These are phyloP conservation scores for Endogone sp. DNA, from an alignment of 192 early-diverging fungal genomes.

Conservation along the genomic window DNA sequence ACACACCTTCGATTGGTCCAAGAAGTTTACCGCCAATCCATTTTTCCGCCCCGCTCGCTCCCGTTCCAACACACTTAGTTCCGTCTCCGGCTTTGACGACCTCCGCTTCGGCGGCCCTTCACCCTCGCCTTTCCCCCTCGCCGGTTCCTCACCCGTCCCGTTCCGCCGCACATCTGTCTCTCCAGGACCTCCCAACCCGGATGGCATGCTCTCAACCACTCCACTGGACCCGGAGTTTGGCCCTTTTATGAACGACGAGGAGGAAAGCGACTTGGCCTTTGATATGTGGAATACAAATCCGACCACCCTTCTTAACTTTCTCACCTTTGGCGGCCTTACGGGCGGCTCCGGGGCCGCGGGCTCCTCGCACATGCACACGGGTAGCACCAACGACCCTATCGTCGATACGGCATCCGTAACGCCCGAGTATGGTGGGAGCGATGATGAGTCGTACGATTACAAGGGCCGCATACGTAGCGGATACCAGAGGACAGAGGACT, in stretches of 20 bases:
- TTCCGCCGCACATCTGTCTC: slow-evolving; percentile 37
- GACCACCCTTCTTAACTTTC: slow-evolving; percentile 25
- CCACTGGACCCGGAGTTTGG: slow-evolving; percentile 58
- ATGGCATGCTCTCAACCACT: slow-evolving; percentile 32
- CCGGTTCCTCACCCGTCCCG: slow-evolving; percentile 26
- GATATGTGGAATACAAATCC: slow-evolving; percentile 37
- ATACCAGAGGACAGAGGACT: slow-evolving; percentile 7
- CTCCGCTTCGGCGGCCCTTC: too few species aligned
- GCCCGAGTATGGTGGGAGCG: slow-evolving; percentile 23
- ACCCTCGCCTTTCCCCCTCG: too few species aligned
- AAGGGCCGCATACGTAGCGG: slow-evolving; percentile 25
- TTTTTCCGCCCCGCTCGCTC: too few species aligned
- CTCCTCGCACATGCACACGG: background rate
- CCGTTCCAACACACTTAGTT: too few species aligned
- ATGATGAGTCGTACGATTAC: slow-evolving; percentile 38
- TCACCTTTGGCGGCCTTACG: slow-evolving; percentile 13
- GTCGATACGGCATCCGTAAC: background rate
- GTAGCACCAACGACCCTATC: background rate
- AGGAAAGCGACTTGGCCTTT: slow-evolving; percentile 36
- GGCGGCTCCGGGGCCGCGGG: background rate
- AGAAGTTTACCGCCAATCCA: too few species aligned
- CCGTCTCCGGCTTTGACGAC: too few species aligned
- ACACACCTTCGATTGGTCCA: too few species aligned
- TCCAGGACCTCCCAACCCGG: slow-evolving; percentile 8
- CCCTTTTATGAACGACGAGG: slow-evolving; percentile 57